Percentiles rank a stretch among this genome's conserved stretches.
Conservation (phyloP, 306 rosid species). For the Glycine tomentella region DNA sequence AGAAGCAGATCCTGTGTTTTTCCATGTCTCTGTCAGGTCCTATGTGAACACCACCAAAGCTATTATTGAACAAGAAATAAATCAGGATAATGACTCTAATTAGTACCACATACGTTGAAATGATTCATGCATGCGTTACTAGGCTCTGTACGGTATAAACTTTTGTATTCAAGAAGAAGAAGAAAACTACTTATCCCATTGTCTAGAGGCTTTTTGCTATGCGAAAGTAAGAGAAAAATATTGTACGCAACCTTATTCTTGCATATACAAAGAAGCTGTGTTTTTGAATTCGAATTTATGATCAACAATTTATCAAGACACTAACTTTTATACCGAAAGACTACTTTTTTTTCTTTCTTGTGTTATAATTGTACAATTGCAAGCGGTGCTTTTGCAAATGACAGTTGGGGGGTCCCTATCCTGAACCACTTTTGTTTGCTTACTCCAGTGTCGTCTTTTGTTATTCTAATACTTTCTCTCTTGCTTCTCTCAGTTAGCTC, state of each 20-base stretch:
- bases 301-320: no score
- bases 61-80: background rate
- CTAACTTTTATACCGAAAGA: background rate
- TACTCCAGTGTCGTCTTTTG: constrained; percentile 48
- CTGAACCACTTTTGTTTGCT: constrained; percentile 57
- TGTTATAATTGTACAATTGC: constrained; percentile 52
- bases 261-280: no score
- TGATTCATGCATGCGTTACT: constrained; percentile 22
- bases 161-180: constrained; percentile 29
- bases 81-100: background rate
- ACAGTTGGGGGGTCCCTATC: constrained; percentile 58
- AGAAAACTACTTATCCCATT: no score
- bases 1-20: background rate
- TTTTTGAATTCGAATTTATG: no score
- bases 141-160: background rate
- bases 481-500: constrained; percentile 43
- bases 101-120: background rate
- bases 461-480: constrained; percentile 41
- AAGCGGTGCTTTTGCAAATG: constrained; percentile 52
- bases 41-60: background rate
- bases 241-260: no score
- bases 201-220: no score
- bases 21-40: background rate
- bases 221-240: no score
- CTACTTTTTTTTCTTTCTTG: background rate